Conservation (phyloP, 164 flowering plant species). For the Santalum album region DNA sequence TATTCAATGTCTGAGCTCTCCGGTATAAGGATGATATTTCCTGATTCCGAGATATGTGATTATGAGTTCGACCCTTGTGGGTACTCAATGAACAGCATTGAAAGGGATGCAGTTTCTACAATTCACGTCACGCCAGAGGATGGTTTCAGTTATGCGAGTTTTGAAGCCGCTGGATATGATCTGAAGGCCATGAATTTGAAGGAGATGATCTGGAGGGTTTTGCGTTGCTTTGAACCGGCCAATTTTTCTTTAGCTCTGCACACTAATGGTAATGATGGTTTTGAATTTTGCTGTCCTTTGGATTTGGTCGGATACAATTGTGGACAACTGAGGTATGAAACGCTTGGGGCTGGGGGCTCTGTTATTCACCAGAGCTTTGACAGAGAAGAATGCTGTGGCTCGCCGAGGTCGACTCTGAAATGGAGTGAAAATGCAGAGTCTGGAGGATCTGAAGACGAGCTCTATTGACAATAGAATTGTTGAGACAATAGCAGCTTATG, state of each 20-base stretch:
- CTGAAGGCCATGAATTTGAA: slow-evolving; percentile 24
- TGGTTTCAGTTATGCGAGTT: slow-evolving; percentile 88
- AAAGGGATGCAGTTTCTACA: slow-evolving; percentile 59
- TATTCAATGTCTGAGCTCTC: slow-evolving; percentile 53
- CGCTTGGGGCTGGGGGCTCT: slow-evolving; percentile 32
- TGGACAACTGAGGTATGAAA: slow-evolving; percentile 22
- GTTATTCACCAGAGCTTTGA: slow-evolving; percentile 36
- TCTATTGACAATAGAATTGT: no score
- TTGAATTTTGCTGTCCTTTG: slow-evolving; percentile 10
- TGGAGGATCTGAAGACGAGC: slow-evolving; percentile 20
- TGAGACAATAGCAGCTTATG: no score
- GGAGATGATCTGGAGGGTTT: slow-evolving; percentile 52
- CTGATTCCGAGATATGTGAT: slow-evolving; percentile 59
- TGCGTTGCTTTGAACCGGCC: slow-evolving; percentile 56
- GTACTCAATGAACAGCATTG: slow-evolving; percentile 77
- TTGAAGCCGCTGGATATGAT: slow-evolving; percentile 66
- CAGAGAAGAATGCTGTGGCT: slow-evolving; percentile 13
- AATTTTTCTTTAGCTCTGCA: slow-evolving; percentile 70
- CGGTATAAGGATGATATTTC: slow-evolving; percentile 70
- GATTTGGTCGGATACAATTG: slow-evolving; percentile 35
- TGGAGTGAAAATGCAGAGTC: slow-evolving; percentile 36
- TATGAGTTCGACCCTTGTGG: slow-evolving; percentile 91
- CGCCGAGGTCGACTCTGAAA: slow-evolving; percentile 47
- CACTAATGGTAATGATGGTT: slow-evolving; percentile 14
- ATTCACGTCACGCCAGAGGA: slow-evolving; percentile 95